Evolutionary conservation across 768 basidiomycete species (phyloP), one percentile per base, ranked within the genome.

Genomic region (Pleurotus cornucopiae): DNA sequence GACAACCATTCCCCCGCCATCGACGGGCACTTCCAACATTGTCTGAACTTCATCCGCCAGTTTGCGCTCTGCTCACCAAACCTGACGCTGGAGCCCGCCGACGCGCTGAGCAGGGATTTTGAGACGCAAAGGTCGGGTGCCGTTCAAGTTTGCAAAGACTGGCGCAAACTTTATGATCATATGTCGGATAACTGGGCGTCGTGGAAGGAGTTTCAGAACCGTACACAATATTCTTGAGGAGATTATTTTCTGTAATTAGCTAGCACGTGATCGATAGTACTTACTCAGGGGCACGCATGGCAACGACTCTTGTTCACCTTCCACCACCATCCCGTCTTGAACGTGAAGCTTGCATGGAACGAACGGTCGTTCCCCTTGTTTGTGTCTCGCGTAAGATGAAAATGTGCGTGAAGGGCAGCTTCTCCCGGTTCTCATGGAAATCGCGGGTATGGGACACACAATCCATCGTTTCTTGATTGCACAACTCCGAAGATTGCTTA

Each of bases 121-220:
- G 62, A 57, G 30, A 34, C 37, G 2, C 39, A 63, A 9, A 54
- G 65, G 18, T 20, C 58, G 13, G 64, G 64, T 1, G 61, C 59
- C 2, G 64, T 60, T 11, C 67, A 67, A 46, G 54, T 63, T 1
- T 69, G 69, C 57, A 34, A 37, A 21, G 67, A 70, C 54, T 70
- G 69, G 69, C 47, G 56, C 7, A 46, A 23, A 3, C 38, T 66
- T 34, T 67, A 66, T 49, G 60, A 52, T 5, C 57, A 41, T 2
- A 57, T 61, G 18, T 60, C 59, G 25, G 48, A 54, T 1, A 69
- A 68, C 47, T 67, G 58, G 53, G 53, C 72, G 67, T 1, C 69
- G 65, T 47, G 69, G 49, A 41, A 34, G 25, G 14, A 18, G 26
- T 21, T 44, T 44, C 13, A 4, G 21, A 41, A 43, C 23, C 16